Evolutionary conservation across 2,329 filamentous ascomycete genomes (phyloP).

Genomic region (Atkinsonella hypoxylon): DNA sequence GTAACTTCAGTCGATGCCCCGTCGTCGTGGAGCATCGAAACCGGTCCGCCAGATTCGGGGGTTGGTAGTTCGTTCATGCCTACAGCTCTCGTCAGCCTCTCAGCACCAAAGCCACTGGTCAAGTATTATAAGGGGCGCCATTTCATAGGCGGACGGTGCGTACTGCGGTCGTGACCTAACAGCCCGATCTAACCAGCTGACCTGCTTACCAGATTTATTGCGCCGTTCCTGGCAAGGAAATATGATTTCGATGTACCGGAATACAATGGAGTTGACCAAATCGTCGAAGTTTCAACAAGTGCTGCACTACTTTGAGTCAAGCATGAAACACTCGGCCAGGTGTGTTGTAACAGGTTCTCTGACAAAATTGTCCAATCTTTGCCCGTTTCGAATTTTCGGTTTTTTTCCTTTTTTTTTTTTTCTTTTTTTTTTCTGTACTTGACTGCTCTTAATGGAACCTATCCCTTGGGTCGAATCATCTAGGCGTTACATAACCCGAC

Average conservation of each 20-base stretch:
- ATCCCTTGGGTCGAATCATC: constrained; percentile 2
- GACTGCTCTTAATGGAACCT: neutral
- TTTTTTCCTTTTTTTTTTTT: neutral
- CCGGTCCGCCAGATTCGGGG: constrained; percentile 65
- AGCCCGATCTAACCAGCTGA: constrained; percentile 8
- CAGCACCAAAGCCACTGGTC: constrained; percentile 83
- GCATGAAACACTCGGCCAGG: neutral
- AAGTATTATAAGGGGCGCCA: constrained; percentile 77
- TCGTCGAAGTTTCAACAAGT: constrained; percentile 57
- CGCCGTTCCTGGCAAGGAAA: constrained; percentile 65
- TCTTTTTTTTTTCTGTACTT: neutral
- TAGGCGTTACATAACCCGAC: constrained; percentile 36
- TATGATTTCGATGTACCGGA: constrained; percentile 73
- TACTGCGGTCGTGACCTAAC: constrained; percentile 9
- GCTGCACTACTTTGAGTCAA: constrained; percentile 39
- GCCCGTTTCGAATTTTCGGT: no score
- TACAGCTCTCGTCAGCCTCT: constrained; percentile 70
- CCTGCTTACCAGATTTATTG: constrained; percentile 53
- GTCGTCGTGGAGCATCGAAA: constrained; percentile 87
- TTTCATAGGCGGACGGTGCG: constrained; percentile 76
- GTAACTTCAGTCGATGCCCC: constrained; percentile 88
- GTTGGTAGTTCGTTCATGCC: constrained; percentile 75
- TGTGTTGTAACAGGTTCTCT: no score
- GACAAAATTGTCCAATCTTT: no score
- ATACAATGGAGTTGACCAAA: constrained; percentile 79